A percentile compares a stretch with the other conserved stretches of the same genome.
These are phyloP conservation scores for Ocimum tenuiflorum DNA, from an alignment of 257 asterid species.

Conservation along the genomic window DNA sequence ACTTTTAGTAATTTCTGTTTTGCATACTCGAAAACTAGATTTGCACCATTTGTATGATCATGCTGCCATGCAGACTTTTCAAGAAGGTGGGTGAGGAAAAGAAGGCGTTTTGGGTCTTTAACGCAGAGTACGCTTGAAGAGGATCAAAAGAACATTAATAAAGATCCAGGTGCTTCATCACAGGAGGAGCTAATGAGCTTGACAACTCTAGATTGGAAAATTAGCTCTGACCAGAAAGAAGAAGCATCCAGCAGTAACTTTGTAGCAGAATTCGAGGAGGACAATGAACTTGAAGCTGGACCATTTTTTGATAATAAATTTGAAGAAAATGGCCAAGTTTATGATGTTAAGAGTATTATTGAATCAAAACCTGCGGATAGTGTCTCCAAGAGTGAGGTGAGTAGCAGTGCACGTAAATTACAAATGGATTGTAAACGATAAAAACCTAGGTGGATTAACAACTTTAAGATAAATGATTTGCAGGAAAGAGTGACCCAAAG, in stretches of 20 bases:
- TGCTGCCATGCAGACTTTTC: conserved; percentile 56
- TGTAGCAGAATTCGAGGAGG: conserved; percentile 31
- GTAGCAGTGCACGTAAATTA: conserved; percentile 30
- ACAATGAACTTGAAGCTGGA: conserved; percentile 28
- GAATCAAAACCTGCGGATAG: conserved; percentile 26
- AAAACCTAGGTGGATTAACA: conserved; percentile 6
- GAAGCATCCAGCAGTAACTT: conserved; percentile 22
- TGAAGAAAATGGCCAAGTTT: conserved; percentile 39
- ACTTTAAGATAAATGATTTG: conserved; percentile 20
- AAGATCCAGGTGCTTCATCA: conserved; percentile 29
- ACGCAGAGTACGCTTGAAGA: conserved; percentile 52
- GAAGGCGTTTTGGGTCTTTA: conserved; percentile 58
- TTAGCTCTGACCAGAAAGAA: conserved; percentile 27
- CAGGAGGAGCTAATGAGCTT: conserved; percentile 33
- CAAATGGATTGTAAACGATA: neutral
- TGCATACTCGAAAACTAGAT: neutral
- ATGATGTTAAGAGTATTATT: conserved; percentile 18
- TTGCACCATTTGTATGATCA: conserved; percentile 3
- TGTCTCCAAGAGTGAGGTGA: conserved; percentile 36
- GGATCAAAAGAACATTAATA: conserved; percentile 50
- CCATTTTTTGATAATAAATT: conserved; percentile 22
- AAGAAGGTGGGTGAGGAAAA: conserved; percentile 51
- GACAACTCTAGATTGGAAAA: conserved; percentile 29
- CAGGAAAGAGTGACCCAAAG: conserved; percentile 26
- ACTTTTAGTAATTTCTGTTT: no score